Evolutionary conservation across 345 rosid genomes (phyloP), one percentile per base, ranked within the genome.

Genomic region (Leavenworthia alabamica): DNA sequence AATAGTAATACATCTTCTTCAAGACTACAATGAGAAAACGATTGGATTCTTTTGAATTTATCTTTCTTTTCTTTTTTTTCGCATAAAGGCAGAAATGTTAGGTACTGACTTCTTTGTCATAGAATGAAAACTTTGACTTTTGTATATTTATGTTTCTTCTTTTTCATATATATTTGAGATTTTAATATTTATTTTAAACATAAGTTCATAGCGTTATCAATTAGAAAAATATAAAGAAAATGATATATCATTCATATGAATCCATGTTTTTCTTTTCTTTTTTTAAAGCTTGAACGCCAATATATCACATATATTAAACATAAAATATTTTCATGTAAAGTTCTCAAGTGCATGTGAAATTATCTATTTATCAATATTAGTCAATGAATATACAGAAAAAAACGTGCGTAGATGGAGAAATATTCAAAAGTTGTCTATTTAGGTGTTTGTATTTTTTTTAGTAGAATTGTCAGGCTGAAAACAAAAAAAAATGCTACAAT

Each of bases 71-170:
- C 6, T 61, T 70, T 62, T 62, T 61, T 70, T 62, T 62, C 64
- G 69, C 64, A 57, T 71, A 71, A 64, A 71, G 71, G 75, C 65
- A 64, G 60, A 71, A 64, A 71, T 71, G 75, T 72, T 71, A 71
- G 75, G 75, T 71, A 64, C 75, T 71, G 75, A 71, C 75, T 64
- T 64, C 65, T 64, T 71, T 57, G 66, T 50, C 70, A 48, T 57
- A 50, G 75, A 42, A 71, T 57, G 75, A 72, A 59, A 64, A 50
- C 39, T 65, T 72, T 72, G 75, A 64, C 71, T 69, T 64, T 54
- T 71, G 71, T 64, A 43, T 33, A 64, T 71, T 39, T 41, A 56
- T 8, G 36, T 36, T 53, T 27, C 9, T 36, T 31, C 40, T 46
- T 55, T 71, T 37, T 48, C 60, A 46, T 40, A 56, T 23, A 46